Conservation (phyloP, 2,329 filamentous ascomycete genomes). For the Fusarium temperatum region DNA sequence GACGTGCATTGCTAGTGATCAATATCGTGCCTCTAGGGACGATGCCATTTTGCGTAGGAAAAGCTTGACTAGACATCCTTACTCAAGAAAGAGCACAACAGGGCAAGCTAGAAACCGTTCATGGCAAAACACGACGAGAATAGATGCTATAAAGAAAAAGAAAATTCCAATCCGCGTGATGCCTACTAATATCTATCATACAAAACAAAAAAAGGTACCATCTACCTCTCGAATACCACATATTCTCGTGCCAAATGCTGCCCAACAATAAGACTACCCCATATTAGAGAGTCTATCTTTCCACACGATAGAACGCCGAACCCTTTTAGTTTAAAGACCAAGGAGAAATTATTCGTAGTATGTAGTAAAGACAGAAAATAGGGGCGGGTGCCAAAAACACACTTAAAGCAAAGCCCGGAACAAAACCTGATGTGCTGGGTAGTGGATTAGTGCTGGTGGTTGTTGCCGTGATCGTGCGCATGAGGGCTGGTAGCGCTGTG, state of each 20-base stretch:
- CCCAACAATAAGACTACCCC: conserved; percentile 1
- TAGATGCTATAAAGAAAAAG: not conserved
- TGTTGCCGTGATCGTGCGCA: conserved; percentile 5
- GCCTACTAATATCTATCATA: conserved; percentile 29
- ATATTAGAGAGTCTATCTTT: conserved; percentile 1
- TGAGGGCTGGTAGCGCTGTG: conserved; percentile 35
- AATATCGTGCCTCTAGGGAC: not conserved
- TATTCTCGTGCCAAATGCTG: not conserved
- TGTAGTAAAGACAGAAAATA: conserved; percentile 6
- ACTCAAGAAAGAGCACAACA: not conserved
- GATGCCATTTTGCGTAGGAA: not conserved
- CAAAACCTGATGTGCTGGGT: not conserved
- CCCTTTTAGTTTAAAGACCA: conserved; percentile 16
- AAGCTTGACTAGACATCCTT: not conserved
- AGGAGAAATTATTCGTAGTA: conserved; percentile 21
- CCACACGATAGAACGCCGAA: conserved; percentile 32
- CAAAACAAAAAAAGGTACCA: conserved; percentile 7
- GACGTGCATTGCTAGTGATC: not conserved
- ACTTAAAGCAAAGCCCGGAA: not conserved
- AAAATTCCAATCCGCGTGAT: conserved; percentile 14
- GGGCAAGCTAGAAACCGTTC: not conserved
- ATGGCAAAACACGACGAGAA: not conserved
- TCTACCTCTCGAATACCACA: conserved; percentile 9
- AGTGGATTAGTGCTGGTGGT: conserved; percentile 20
- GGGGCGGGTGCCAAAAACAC: not conserved